phyloP scores from a whole-genome alignment of 176 grass and related monocot genomes.

The Cenchrus purpureus region DNA sequence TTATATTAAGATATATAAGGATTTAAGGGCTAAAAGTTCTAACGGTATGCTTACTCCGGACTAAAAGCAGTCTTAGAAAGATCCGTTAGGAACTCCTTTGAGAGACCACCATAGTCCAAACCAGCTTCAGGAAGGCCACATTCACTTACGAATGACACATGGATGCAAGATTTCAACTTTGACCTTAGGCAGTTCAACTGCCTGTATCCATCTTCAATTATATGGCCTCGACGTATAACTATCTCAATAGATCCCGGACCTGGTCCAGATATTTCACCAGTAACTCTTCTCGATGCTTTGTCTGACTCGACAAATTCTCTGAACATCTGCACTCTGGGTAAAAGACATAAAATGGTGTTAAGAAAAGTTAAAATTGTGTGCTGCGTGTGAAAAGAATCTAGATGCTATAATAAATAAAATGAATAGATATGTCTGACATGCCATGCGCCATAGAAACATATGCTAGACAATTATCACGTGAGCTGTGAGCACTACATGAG shows the following conservation, averaged over 20 bases:
- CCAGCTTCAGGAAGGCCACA: slow-evolving; percentile 98
- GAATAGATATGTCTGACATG: neutral
- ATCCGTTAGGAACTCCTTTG: slow-evolving; percentile 98
- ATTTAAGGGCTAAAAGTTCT: slow-evolving; percentile 17
- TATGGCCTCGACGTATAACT: slow-evolving; percentile 82
- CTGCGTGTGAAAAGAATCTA: slow-evolving; percentile 21
- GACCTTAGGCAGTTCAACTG: slow-evolving; percentile 84
- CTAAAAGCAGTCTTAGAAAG: slow-evolving; percentile 83
- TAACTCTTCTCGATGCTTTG: slow-evolving; percentile 68
- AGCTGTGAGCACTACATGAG: slow-evolving; percentile 12
- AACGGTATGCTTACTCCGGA: slow-evolving; percentile 65
- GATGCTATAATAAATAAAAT: slow-evolving; percentile 9
- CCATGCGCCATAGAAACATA: slow-evolving; percentile 16
- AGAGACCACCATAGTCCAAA: slow-evolving; percentile 95
- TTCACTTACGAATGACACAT: slow-evolving; percentile 95
- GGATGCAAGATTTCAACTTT: slow-evolving; percentile 87
- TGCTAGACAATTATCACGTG: slow-evolving; percentile 4
- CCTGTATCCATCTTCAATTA: slow-evolving; percentile 92
- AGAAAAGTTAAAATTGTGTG: slow-evolving; percentile 18
- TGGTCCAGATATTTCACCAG: slow-evolving; percentile 66
- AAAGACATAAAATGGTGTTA: slow-evolving; percentile 42
- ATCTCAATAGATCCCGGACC: slow-evolving; percentile 80
- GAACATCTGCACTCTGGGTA: slow-evolving; percentile 87
- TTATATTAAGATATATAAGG: neutral
- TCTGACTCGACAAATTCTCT: slow-evolving; percentile 94